Evolutionary conservation across 257 asterid genomes (phyloP), one percentile per base, ranked within the genome.

Genomic region (Euphrasia confusa): DNA sequence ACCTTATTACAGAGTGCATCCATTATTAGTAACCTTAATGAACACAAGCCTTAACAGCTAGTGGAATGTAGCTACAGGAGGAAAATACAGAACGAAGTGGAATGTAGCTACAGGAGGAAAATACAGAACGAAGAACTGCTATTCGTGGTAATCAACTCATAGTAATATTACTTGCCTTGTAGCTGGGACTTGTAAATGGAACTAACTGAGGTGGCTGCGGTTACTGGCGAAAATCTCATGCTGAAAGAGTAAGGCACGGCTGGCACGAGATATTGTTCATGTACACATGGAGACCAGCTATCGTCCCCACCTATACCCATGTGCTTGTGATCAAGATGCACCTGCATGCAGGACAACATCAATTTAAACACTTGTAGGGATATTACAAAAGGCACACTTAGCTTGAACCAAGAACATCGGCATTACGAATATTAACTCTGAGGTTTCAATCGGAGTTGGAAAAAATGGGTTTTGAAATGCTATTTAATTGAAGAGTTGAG

Each of bases 221-320:
- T 64, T 42, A 86, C 17, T 3, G 96, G 90, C 7, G 78, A 80
- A 45, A 93, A 67, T 72, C 97, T 75, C 80, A 92, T 45, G 73
- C 75, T 74, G 83, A 89, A 92, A 63, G 87, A 73, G 77, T 84
- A 86, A 11, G 93, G 86, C 61, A 78, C 79, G 3, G 96, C 71
- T 33, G 88, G 97, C 62, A 89, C 79, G n/a, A 86, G 89, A 63
- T 86, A 92, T 17, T 75, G 67, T 10, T 86, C 94, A 26, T 89
- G 97, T 48, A 92, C 96, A 54, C 87, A 67, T 27, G 99, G 97
- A 5, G 96, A 77, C 99, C 99, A 92, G 82, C 99, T 92, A 76
- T 92, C 99, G 33, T 92, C 99, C 60, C 99, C 97, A 0, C 97
- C 99, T 56, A 92, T 33, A 2, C 99, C 97, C 96, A 89, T 92